A percentile compares a stretch with the other conserved stretches of the same genome.
These are phyloP conservation scores for Piper longum DNA, from an alignment of 164 flowering plant species.

Conservation along the genomic window DNA sequence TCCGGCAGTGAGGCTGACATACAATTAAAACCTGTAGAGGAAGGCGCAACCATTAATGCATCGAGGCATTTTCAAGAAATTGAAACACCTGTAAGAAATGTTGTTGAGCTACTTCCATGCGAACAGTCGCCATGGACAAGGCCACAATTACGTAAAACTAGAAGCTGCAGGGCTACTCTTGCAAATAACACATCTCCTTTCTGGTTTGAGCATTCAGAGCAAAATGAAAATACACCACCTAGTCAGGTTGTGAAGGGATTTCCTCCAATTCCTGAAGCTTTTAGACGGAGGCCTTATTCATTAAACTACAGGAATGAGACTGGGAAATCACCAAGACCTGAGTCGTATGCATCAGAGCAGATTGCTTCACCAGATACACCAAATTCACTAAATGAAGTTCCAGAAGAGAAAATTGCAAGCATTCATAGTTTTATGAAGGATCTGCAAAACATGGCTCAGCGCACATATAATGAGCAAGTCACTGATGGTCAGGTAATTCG, in stretches of 20 bases:
- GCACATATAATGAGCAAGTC: slow-evolving; percentile 43
- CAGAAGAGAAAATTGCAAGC: slow-evolving; percentile 67
- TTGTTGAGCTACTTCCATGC: slow-evolving; percentile 16
- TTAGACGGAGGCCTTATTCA: slow-evolving; percentile 14
- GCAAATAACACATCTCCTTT: slow-evolving; percentile 13
- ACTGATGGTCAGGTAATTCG: slow-evolving; percentile 38
- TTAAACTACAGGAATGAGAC: slow-evolving; percentile 13
- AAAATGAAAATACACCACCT: slow-evolving; percentile 28
- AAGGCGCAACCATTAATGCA: slow-evolving; percentile 13
- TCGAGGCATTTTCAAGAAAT: slow-evolving; percentile 25
- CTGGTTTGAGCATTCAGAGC: slow-evolving; percentile 16
- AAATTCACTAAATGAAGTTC: slow-evolving; percentile 15
- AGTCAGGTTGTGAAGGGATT: slow-evolving; percentile 25
- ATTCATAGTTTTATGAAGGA: slow-evolving; percentile 66
- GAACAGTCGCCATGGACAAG: slow-evolving; percentile 26
- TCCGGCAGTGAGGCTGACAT: slow-evolving; percentile 8
- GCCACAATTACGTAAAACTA: slow-evolving; percentile 30
- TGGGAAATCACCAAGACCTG: slow-evolving; percentile 16
- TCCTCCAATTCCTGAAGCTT: slow-evolving; percentile 21
- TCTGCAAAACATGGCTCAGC: slow-evolving; percentile 65
- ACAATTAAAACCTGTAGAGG: slow-evolving; percentile 5
- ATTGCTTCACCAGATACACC: slow-evolving; percentile 13
- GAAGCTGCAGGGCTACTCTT: slow-evolving; percentile 42
- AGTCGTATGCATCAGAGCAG: slow-evolving; percentile 23
- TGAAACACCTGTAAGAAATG: slow-evolving; percentile 24